A percentile compares a stretch with the other conserved stretches of the same genome.
These are phyloP conservation scores for Pilobolus umbonatus DNA, from an alignment of 192 early-diverging fungal species.

Conservation along the genomic window DNA sequence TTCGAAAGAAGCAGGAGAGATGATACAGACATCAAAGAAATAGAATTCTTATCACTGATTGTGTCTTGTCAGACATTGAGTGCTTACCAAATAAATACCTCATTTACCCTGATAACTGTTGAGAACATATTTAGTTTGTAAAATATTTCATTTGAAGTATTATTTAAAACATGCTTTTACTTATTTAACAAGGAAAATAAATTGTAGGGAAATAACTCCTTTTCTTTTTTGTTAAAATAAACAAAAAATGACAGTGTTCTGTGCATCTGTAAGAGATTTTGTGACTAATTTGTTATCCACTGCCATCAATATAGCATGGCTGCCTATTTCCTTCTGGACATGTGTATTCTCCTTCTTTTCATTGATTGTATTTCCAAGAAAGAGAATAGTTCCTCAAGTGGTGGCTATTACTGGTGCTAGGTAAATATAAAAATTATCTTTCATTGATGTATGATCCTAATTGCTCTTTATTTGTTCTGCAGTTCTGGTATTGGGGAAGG, in stretches of 20 bases:
- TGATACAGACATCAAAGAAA: too few species aligned
- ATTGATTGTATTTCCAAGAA: neutral
- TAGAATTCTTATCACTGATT: too few species aligned
- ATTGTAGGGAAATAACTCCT: neutral
- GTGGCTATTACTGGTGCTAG: slow-evolving; percentile 16
- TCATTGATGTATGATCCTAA: neutral
- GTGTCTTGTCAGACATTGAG: too few species aligned
- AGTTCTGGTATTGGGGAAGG: slow-evolving; percentile 16
- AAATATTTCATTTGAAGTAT: neutral
- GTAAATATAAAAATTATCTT: neutral
- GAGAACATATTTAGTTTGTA: neutral
- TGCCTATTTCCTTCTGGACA: neutral
- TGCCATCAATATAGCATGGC: neutral
- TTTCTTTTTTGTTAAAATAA: neutral
- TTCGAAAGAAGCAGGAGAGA: too few species aligned
- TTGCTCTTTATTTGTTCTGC: neutral
- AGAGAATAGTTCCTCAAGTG: neutral
- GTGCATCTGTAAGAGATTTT: slow-evolving; percentile 9
- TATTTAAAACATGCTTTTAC: neutral
- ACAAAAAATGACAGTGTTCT: neutral
- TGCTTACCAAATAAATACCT: too few species aligned
- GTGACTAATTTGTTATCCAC: neutral
- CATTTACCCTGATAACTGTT: neutral
- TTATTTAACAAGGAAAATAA: neutral
- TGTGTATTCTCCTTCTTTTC: neutral